Percentiles rank a stretch among this genome's conserved stretches.
Conservation (phyloP, 305 asterid genomes). For the Nicotiana rustica region DNA sequence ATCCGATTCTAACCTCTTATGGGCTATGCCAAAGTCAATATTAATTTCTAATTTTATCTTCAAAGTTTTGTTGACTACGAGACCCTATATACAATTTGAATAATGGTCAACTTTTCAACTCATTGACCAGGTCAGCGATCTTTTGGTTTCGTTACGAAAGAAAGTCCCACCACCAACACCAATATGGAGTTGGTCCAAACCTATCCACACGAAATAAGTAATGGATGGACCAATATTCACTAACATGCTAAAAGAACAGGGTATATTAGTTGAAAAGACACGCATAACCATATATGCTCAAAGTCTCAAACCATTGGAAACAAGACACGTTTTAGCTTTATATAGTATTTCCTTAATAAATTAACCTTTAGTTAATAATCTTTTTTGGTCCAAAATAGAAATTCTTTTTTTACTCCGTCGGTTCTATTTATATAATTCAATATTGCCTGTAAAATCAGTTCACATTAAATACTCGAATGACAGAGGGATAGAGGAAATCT, state of each 20-base stretch:
- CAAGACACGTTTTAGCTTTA: background rate
- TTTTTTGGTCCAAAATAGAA: too few relatives aligned
- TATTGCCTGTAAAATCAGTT: too few relatives aligned
- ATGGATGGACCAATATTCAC: background rate
- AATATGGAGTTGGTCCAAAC: background rate
- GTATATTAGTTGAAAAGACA: background rate
- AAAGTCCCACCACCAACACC: background rate
- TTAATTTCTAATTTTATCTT: background rate
- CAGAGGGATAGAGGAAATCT: too few relatives aligned
- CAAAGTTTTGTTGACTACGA: slow-evolving; percentile 5
- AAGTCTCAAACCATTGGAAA: slow-evolving; percentile 5
- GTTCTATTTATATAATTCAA: too few relatives aligned
- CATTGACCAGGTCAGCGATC: slow-evolving; percentile 4
- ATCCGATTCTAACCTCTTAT: too few relatives aligned
- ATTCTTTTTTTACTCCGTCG: too few relatives aligned
- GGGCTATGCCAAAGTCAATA: background rate
- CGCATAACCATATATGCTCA: background rate
- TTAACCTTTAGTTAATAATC: too few relatives aligned
- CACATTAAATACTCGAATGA: too few relatives aligned
- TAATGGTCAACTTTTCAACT: background rate
- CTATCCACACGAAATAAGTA: background rate
- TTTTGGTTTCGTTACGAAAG: background rate
- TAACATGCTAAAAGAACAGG: background rate
- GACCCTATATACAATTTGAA: background rate
- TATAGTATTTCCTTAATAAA: too few relatives aligned